phyloP scores from a whole-genome alignment of 495 filamentous ascomycete genomes.

The Poronia punctata region DNA sequence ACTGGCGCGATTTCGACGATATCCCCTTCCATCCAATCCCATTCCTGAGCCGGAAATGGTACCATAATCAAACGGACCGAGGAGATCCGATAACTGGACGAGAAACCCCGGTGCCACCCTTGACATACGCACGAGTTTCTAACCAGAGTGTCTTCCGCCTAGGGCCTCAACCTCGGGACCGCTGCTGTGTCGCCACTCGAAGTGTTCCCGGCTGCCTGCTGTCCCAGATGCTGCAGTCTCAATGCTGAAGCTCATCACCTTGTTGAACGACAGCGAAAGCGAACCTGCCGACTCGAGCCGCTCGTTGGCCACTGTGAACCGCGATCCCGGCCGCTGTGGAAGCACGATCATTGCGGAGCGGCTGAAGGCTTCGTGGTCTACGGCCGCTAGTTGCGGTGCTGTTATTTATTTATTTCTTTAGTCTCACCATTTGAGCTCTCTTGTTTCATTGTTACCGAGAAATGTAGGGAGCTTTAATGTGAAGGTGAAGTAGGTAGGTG shows the following conservation, averaged over 20 bases:
- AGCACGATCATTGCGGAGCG: slow-evolving; percentile 7
- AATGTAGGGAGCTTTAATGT: not conserved
- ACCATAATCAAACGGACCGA: not conserved
- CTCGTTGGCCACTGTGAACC: slow-evolving; percentile 4
- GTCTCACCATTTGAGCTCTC: no score
- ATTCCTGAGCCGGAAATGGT: not conserved
- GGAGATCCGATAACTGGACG: not conserved
- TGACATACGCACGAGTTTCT: slow-evolving; percentile 22
- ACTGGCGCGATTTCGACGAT: not conserved
- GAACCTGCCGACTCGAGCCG: slow-evolving; percentile 3
- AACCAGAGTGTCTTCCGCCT: slow-evolving; percentile 9
- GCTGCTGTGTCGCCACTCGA: slow-evolving; percentile 25
- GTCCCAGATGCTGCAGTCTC: slow-evolving; percentile 6
- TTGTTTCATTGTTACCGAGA: not conserved
- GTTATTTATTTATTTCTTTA: no score
- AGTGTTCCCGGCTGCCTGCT: slow-evolving; percentile 14
- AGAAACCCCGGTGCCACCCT: slow-evolving; percentile 2
- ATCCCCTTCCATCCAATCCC: not conserved
- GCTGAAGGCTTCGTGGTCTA: not conserved
- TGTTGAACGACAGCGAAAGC: not conserved
- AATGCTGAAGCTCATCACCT: slow-evolving; percentile 16
- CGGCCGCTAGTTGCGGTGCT: slow-evolving; percentile 13
- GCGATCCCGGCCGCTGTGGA: slow-evolving; percentile 5
- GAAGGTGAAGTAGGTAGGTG: not conserved
- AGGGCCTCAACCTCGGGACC: slow-evolving; percentile 15